Percentiles rank a stretch among this genome's conserved stretches.
Conservation (phyloP, 352 stramenopile species). For the Pythium rishiriense region DNA sequence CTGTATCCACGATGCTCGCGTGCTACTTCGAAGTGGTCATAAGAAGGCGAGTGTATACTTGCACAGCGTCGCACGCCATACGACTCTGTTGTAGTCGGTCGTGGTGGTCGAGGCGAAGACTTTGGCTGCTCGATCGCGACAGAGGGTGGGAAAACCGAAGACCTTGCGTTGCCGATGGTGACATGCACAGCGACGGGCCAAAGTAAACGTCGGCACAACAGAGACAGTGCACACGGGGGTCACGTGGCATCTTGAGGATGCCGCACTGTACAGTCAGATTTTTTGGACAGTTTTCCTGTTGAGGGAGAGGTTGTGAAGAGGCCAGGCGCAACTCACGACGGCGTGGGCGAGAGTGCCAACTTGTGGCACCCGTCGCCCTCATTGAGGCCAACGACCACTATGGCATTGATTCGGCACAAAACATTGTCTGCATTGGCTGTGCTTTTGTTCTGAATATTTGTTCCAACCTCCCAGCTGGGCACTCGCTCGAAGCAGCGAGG, state of each 20-base stretch:
- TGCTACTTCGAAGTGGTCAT: not conserved
- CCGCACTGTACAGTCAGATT: too few relatives aligned
- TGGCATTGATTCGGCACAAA: too few relatives aligned
- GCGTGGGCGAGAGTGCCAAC: too few relatives aligned
- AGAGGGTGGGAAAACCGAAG: not conserved
- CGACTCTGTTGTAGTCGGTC: not conserved
- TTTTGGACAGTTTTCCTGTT: too few relatives aligned
- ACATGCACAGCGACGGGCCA: not conserved
- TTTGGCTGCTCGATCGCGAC: not conserved
- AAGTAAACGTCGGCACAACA: not conserved
- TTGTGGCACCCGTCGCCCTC: not conserved
- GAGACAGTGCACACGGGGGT: not conserved
- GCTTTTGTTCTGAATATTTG: too few relatives aligned
- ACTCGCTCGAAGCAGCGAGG: too few relatives aligned
- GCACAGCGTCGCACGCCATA: not conserved
- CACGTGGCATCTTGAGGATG: not conserved
- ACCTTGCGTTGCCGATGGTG: not conserved
- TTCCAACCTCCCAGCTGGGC: too few relatives aligned
- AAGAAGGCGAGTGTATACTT: not conserved
- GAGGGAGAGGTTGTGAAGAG: too few relatives aligned
- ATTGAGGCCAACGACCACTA: not conserved
- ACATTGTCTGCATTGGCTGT: too few relatives aligned
- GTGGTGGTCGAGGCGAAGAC: not conserved
- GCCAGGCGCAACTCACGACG: not conserved
- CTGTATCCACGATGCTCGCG: not conserved